Evolutionary conservation across 2,329 filamentous ascomycete species (phyloP), one percentile per base, ranked within the genome.

Genomic region (Aspergillus quadrilineatus): DNA sequence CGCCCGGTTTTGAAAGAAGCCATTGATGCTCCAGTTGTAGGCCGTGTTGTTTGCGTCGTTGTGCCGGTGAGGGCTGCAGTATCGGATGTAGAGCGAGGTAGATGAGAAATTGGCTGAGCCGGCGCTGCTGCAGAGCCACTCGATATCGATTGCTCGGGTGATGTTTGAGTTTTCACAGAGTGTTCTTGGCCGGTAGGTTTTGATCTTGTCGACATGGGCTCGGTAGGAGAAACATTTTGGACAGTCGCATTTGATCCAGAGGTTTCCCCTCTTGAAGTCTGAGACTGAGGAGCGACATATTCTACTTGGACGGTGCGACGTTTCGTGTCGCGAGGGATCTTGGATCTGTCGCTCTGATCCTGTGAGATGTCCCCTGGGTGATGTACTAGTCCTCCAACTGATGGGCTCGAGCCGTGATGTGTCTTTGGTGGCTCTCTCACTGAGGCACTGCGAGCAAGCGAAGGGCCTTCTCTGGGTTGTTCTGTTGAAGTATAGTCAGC

Each of bases 241-340:
- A 56, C 30, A 32, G 55, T 56, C 8, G 60, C 53, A 28, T 56
- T 50, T 14, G 50, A 45, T 4, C 51, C 57, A 10, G 61, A 51
- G 1, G 59, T 47, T 60, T 84, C 84, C 30, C 89, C 91, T 62
- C 93, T 85, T 60, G 88, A 83, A 0, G 93, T 97, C 69, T 93
- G 87, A 5, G 91, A 95, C 28, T 88, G 87, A 26, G 94, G 94
- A 17, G 92, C 89, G 55, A 97, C 94, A 73, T 99, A 99, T 78
- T 99, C 94, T 59, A 99, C 90, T 76, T 99, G 94, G 0, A 99
- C 91, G 0, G 94, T 99, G 65, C 92, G 86, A 56, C 94, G 87
- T 76, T 97, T 97, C 67, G 89, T 89, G 70, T 97, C 92, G 64
- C 92, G 88, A 32, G 79, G 75, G 6, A 81, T 77, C 71, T 89